These are phyloP conservation scores for Tulasnella sp. DNA, from an alignment of 768 basidiomycete species.

Conservation along the genomic window DNA sequence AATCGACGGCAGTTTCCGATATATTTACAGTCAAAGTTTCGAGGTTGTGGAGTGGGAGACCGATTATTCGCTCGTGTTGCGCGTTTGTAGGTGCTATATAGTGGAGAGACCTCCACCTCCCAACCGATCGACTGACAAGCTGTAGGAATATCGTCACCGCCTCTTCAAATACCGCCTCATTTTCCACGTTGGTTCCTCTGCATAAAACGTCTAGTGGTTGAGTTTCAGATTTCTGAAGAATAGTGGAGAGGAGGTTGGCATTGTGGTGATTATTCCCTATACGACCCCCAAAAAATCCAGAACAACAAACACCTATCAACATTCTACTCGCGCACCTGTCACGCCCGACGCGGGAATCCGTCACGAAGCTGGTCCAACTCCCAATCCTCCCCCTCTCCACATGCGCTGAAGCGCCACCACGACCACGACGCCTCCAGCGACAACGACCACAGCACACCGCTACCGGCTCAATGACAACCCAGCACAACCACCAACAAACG, in stretches of 20 bases:
- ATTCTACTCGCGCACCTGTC: no score
- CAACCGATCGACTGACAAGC: neutral
- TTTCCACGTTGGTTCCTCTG: neutral
- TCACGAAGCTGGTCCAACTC: no score
- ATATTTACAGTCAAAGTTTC: neutral
- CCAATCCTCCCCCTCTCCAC: no score
- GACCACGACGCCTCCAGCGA: no score
- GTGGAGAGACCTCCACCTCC: neutral
- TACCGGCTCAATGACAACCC: no score
- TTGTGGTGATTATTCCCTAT: neutral
- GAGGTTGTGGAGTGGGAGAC: neutral
- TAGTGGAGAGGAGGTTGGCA: neutral
- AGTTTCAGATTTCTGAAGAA: neutral
- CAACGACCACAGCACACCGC: no score
- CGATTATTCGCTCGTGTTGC: neutral
- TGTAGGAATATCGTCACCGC: neutral
- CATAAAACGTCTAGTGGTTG: neutral
- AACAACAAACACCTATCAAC: no score
- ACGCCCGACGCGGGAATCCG: no score
- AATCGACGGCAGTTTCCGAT: neutral
- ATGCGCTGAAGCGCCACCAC: no score
- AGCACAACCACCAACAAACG: no score
- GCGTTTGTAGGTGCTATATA: neutral
- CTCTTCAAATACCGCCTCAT: neutral
- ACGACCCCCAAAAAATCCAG: no score